Evolutionary conservation across 352 stramenopile genomes (phyloP).

Genomic region (Globisporangium middletonii): DNA sequence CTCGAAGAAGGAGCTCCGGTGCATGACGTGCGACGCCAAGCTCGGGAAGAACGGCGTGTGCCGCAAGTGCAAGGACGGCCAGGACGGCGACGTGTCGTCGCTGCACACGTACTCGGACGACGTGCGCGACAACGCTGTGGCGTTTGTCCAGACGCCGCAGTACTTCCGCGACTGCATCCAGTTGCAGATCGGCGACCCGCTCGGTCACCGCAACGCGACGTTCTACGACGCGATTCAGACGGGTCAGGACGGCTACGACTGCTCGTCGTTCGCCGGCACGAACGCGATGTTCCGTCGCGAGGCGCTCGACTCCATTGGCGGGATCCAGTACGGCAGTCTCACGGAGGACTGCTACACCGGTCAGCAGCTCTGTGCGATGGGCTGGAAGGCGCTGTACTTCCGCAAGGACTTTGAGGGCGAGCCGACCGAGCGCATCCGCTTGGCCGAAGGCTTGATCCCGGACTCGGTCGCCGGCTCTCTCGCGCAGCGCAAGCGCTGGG

Average conservation of each 20-base stretch:
- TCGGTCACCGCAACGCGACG: slow-evolving; percentile 88
- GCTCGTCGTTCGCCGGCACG: slow-evolving; percentile 83
- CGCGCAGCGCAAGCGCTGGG: slow-evolving; percentile 85
- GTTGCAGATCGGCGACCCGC: slow-evolving; percentile 75
- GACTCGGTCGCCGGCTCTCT: slow-evolving; percentile 83
- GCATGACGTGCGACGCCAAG: slow-evolving; percentile 67
- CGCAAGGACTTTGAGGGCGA: slow-evolving; percentile 89
- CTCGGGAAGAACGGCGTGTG: slow-evolving; percentile 69
- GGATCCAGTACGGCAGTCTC: slow-evolving; percentile 87
- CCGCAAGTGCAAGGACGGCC: slow-evolving; percentile 69
- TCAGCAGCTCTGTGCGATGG: slow-evolving; percentile 78
- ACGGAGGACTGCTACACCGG: slow-evolving; percentile 89
- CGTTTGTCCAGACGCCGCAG: slow-evolving; percentile 87
- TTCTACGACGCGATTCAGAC: slow-evolving; percentile 89
- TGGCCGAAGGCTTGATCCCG: slow-evolving; percentile 78
- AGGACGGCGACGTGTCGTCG: slow-evolving; percentile 46
- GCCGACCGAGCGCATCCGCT: slow-evolving; percentile 77
- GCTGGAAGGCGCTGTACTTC: slow-evolving; percentile 88
- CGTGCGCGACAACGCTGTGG: slow-evolving; percentile 88
- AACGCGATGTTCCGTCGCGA: slow-evolving; percentile 88
- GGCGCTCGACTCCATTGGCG: slow-evolving; percentile 85
- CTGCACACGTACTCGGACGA: slow-evolving; percentile 82
- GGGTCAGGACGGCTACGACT: slow-evolving; percentile 85
- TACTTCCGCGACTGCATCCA: slow-evolving; percentile 87
- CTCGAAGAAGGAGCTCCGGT: slow-evolving; percentile 73